Evolutionary conservation across 169 alveolate genomes (phyloP).

Genomic region (Plasmodium gonderi): DNA sequence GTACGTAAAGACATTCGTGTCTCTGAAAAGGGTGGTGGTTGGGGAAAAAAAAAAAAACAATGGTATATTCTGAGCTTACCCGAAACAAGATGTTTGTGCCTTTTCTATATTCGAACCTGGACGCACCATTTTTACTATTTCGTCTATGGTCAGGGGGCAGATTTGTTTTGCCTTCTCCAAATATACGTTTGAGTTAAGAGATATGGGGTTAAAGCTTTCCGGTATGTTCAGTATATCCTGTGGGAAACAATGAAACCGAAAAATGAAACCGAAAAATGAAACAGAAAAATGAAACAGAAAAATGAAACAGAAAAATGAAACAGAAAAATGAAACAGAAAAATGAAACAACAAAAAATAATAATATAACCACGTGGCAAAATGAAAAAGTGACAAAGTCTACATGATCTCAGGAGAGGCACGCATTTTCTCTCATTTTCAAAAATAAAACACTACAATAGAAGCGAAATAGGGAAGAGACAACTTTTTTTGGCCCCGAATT

Average conservation of each 20-base stretch:
- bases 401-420: too few relatives aligned
- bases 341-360: too few relatives aligned
- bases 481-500: not conserved
- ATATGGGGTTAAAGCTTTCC: conserved; percentile 37
- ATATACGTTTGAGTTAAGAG: conserved; percentile 39
- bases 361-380: too few relatives aligned
- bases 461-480: too few relatives aligned
- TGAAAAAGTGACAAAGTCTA: too few relatives aligned
- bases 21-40: too few relatives aligned
- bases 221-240: conserved; percentile 69
- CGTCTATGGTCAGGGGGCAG: conserved; percentile 68
- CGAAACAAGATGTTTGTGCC: conserved; percentile 75
- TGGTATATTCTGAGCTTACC: conserved; percentile 21
- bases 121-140: conserved; percentile 51
- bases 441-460: too few relatives aligned
- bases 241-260: not conserved
- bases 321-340: too few relatives aligned
- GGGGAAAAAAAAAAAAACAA: too few relatives aligned
- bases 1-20: not conserved
- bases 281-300: too few relatives aligned
- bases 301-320: too few relatives aligned
- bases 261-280: not conserved
- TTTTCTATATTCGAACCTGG: conserved; percentile 62
- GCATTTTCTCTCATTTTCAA: too few relatives aligned
- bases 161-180: conserved; percentile 57